Conservation (phyloP, 1,139 yeast genomes). For the Tardiomyces blankii region DNA sequence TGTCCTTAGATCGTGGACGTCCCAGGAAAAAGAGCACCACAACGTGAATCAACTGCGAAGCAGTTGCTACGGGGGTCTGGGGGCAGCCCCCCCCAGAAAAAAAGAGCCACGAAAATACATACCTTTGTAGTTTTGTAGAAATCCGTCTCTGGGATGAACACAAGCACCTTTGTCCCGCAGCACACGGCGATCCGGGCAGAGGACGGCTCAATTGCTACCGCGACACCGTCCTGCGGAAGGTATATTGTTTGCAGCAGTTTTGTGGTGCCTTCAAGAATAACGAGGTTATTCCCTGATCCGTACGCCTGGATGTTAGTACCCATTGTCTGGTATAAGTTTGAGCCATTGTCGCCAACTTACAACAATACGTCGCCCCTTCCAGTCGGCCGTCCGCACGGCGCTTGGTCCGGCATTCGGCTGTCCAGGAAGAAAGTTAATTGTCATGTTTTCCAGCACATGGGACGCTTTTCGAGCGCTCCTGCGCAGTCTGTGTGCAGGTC, state of each 20-base stretch:
- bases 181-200: slow-evolving; percentile 43
- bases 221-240: slow-evolving; percentile 51
- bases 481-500: too few species aligned
- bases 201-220: slow-evolving; percentile 48
- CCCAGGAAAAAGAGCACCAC: too few species aligned
- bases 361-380: slow-evolving; percentile 58
- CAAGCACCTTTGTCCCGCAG: slow-evolving; percentile 21
- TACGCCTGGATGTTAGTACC: slow-evolving; percentile 35
- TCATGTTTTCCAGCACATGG: neutral
- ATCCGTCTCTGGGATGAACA: slow-evolving; percentile 15
- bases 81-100: too few species aligned
- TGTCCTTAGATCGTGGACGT: too few species aligned
- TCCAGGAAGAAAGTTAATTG: slow-evolving; percentile 61
- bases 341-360: slow-evolving; percentile 5
- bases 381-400: slow-evolving; percentile 49
- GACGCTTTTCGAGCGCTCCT: too few species aligned
- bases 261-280: slow-evolving; percentile 43
- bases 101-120: neutral
- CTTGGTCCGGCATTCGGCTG: slow-evolving; percentile 54
- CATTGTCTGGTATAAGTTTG: too few species aligned
- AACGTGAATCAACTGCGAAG: too few species aligned
- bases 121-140: neutral
- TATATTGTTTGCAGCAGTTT: slow-evolving; percentile 66
- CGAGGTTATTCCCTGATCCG: slow-evolving; percentile 81
- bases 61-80: too few species aligned